A percentile compares a stretch with the other conserved stretches of the same genome.
Conservation (phyloP, 2,329 filamentous ascomycete species). For the Aspergillus sp. region DNA sequence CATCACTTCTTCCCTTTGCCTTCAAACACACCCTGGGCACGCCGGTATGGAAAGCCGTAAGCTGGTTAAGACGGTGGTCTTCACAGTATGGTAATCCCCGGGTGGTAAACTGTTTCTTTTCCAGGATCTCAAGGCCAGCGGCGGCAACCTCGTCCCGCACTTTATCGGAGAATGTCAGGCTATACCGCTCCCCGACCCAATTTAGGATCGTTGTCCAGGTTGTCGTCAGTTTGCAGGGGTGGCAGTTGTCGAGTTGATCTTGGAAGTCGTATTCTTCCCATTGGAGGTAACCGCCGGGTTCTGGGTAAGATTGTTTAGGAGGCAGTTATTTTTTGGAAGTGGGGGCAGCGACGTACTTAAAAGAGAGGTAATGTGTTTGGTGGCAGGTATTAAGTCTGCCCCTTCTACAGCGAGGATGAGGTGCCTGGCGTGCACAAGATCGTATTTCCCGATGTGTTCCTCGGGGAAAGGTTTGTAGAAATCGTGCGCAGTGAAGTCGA, state of each 20-base stretch:
- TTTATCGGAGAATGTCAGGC: background rate
- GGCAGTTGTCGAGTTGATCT: background rate
- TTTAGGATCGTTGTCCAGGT: background rate
- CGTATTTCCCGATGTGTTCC: conserved; percentile 5
- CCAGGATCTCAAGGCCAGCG: background rate
- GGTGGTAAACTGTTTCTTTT: background rate
- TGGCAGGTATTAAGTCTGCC: background rate
- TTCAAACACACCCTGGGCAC: conserved; percentile 2
- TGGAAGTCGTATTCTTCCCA: conserved; percentile 12
- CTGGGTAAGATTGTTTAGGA: background rate
- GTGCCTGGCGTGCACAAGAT: conserved; percentile 1
- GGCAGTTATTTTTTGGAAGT: background rate
- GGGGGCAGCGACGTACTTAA: background rate
- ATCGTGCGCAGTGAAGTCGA: conserved; percentile 4
- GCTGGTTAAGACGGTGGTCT: background rate
- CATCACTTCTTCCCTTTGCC: conserved; percentile 1
- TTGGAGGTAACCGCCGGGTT: conserved; percentile 9
- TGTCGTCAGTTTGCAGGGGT: background rate
- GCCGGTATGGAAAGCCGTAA: background rate
- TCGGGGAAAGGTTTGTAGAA: conserved; percentile 5
- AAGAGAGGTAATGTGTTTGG: conserved; percentile 2
- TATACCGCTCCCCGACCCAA: conserved; percentile 1
- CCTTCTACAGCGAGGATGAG: background rate
- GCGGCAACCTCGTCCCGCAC: background rate
- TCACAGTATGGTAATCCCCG: background rate